Evolutionary conservation across 345 rosid species (phyloP).

Genomic region (Gossypium ekmanianum): DNA sequence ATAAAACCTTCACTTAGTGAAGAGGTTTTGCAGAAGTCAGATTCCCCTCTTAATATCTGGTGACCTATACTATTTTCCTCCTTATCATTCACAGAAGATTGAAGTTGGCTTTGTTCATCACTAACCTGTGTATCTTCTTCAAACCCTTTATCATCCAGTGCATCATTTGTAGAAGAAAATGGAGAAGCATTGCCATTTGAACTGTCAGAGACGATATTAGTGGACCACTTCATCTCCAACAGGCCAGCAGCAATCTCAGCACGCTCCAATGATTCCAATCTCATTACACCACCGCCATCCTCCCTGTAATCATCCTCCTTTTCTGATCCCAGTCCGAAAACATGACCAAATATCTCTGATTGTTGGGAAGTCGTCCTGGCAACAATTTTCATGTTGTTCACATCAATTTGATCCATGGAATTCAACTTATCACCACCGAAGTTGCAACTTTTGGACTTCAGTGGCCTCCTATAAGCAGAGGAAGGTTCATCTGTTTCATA

Average conservation of each 20-base stretch:
- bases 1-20: conserved; percentile 20
- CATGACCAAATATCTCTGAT: conserved; percentile 56
- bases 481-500: conserved; percentile 48
- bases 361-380: conserved; percentile 39
- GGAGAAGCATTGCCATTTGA: conserved; percentile 23
- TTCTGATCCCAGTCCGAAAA: conserved; percentile 55
- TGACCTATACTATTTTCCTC: conserved; percentile 15
- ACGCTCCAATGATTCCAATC: conserved; percentile 58
- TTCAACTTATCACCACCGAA: conserved; percentile 31
- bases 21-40: conserved; percentile 21
- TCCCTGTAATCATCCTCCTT: conserved; percentile 34
- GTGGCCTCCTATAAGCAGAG: conserved; percentile 28
- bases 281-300: conserved; percentile 26
- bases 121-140: conserved; percentile 14
- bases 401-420: conserved; percentile 23
- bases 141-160: conserved; percentile 13
- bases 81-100: conserved; percentile 15
- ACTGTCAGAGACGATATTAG: conserved; percentile 48
- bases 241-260: conserved; percentile 86
- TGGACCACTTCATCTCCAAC: conserved; percentile 85
- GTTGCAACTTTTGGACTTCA: conserved; percentile 50
- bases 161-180: conserved; percentile 19
- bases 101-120: conserved; percentile 19
- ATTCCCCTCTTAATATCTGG: conserved; percentile 16
- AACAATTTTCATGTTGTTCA: conserved; percentile 35